Base-by-base conservation (phyloP, 2,329 filamentous ascomycete species). In the Trichocomaceae sp. region DNA sequence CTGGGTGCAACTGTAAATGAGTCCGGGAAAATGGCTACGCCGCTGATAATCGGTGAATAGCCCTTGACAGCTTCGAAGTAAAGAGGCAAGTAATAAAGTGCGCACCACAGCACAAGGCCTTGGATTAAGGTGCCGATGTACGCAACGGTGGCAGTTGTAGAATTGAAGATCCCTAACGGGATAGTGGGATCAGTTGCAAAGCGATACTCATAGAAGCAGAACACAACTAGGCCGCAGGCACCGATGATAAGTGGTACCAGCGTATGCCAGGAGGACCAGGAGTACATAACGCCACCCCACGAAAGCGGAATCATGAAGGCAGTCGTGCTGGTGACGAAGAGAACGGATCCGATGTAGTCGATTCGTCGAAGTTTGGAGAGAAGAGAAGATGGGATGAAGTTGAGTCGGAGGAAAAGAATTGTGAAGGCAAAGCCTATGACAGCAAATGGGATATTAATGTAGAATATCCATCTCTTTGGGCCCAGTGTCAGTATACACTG, bases 1-100 rank as follows among this genome's bases (percentile, higher is more conserved):
- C 81, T 77, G 0, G 84, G 83, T 0, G 83, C 83, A 9, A 87
- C 80, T 1, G 83, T 84, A 59, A 85, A 79, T 0, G 80, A 81
- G 58, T 83, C 75, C 0, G 83, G 83, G 49, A 85, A 79, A 26
- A 79, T 66, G 15, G 79, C 80, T 0, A 85, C 74, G 8, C 81
- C 81, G 0, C 79, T 73, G 22, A 78, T 70, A 51, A 83, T 74
- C 0, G 77, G 69, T 0, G 65, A 62, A 4, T 67, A 64, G 1
- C 62, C 48, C 5, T 64, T 62, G 0, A 79, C 72, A 0, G 65
- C 68, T 52, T 78, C 74, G 60, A 78, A 77, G 59, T 76, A 79
- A 7, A 78, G 60, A 0, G 77, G 74, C 1, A 77, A 54, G 58
- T 76, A 77, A 62, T 69, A 73, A 26, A 69, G 58, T 7, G 63